These are phyloP conservation scores for Yueomyces sinensis DNA, from an alignment of 805 yeast genomes.

Conservation along the genomic window DNA sequence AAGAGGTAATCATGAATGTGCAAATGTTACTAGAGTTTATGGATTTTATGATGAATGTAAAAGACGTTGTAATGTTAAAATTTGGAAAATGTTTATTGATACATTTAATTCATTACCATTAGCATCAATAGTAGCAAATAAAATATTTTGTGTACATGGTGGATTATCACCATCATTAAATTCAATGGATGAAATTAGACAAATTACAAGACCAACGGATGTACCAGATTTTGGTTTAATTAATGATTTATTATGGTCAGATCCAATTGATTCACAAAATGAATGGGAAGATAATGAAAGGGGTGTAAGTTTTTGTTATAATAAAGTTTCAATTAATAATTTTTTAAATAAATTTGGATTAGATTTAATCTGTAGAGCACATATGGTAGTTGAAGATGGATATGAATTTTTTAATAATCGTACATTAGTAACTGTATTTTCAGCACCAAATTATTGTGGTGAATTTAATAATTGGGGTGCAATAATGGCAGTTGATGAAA, in stretches of 20 bases:
- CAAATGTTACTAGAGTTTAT: slow-evolving; percentile 88
- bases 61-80: slow-evolving; percentile 76
- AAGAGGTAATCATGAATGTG: slow-evolving; percentile 97
- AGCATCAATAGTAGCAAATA: slow-evolving; percentile 88
- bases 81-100: slow-evolving; percentile 88
- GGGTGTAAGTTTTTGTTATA: slow-evolving; percentile 69
- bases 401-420: slow-evolving; percentile 67
- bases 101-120: slow-evolving; percentile 90
- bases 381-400: slow-evolving; percentile 83
- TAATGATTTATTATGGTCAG: slow-evolving; percentile 73
- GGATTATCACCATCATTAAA: slow-evolving; percentile 63
- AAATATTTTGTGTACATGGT: slow-evolving; percentile 82
- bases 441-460: slow-evolving; percentile 57
- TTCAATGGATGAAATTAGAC: slow-evolving; percentile 51
- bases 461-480: slow-evolving; percentile 83
- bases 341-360: slow-evolving; percentile 53
- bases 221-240: slow-evolving; percentile 66
- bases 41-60: slow-evolving; percentile 98
- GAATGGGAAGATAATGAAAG: slow-evolving; percentile 74
- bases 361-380: slow-evolving; percentile 70
- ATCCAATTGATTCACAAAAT: slow-evolving; percentile 43
- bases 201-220: slow-evolving; percentile 66
- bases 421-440: slow-evolving; percentile 60
- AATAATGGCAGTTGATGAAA: slow-evolving; percentile 91
- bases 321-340: slow-evolving; percentile 51